Percentiles rank a stretch among this genome's conserved stretches.
Evolutionary conservation across 371 early-diverging fungal genomes (phyloP).

Genomic region (Rhizopus stolonifer): DNA sequence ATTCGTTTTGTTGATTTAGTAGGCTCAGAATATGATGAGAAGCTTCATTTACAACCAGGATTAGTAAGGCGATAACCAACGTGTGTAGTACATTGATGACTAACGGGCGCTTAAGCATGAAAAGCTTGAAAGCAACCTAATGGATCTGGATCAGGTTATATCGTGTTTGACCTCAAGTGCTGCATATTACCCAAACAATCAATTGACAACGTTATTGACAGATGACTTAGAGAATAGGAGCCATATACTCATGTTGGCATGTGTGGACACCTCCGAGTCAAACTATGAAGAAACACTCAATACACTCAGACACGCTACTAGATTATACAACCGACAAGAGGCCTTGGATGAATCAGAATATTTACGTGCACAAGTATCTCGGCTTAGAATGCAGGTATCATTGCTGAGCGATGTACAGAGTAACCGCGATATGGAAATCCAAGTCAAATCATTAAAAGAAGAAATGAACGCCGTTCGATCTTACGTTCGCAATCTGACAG

Average conservation of each 20-base stretch:
- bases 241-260: conserved; percentile 87
- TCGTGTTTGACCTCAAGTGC: no score
- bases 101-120: no score
- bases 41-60: conserved; percentile 26
- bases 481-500: conserved; percentile 30
- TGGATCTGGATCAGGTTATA: no score
- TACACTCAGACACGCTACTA: conserved; percentile 85
- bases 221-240: conserved; percentile 71
- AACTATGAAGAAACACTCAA: conserved; percentile 84
- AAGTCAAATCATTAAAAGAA: conserved; percentile 27
- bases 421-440: conserved; percentile 18
- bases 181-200: no score
- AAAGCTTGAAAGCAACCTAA: no score
- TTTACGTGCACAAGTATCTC: conserved; percentile 58
- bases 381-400: conserved; percentile 51
- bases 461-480: conserved; percentile 41
- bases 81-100: no score
- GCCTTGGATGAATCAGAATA: conserved; percentile 47
- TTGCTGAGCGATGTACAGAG: conserved; percentile 28
- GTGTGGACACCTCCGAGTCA: conserved; percentile 71
- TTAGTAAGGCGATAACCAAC: no score
- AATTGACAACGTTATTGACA: conserved; percentile 35
- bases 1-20: conserved; percentile 27
- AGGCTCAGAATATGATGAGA: conserved; percentile 76
- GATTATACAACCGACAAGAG: conserved; percentile 28